A percentile compares a stretch with the other conserved stretches of the same genome.
Conservation (phyloP, 2,329 filamentous ascomycete species). For the Monascus ruber region DNA sequence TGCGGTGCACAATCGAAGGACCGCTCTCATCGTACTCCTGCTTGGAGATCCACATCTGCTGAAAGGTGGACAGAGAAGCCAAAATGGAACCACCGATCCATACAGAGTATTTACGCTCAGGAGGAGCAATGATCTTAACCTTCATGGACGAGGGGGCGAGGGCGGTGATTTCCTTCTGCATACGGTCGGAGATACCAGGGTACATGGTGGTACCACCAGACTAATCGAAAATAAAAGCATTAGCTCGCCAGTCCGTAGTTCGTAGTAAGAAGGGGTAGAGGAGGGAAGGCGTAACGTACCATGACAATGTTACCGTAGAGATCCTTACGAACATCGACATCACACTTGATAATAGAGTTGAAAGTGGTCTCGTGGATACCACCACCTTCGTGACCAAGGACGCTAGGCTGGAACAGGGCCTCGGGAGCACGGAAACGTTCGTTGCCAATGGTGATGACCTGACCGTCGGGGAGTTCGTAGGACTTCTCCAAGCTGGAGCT, state of each 20-base stretch:
- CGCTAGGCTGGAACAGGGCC: constrained; percentile 98
- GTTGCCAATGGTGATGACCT: constrained; percentile 99
- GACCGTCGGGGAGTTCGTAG: constrained; percentile 97
- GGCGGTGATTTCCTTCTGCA: constrained; percentile 99
- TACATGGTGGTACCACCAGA: constrained; percentile 99
- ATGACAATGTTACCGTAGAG: constrained; percentile 99
- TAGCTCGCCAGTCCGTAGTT: constrained; percentile 1
- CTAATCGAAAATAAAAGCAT: constrained; percentile 36
- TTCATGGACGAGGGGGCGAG: constrained; percentile 99
- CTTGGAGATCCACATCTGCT: constrained; percentile 99
- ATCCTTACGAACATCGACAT: constrained; percentile 99
- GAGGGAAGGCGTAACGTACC: constrained; percentile 50
- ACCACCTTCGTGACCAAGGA: constrained; percentile 94
- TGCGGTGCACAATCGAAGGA: constrained; percentile 98
- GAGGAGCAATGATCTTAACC: constrained; percentile 99
- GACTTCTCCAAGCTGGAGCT: constrained; percentile 99
- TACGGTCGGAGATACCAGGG: constrained; percentile 99
- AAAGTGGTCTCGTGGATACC: constrained; percentile 99
- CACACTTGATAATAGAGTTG: constrained; percentile 99
- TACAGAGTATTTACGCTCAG: constrained; percentile 99
- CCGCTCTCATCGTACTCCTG: constrained; percentile 99
- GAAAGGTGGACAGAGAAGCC: constrained; percentile 98
- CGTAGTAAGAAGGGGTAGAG: not conserved
- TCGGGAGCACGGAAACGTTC: constrained; percentile 99
- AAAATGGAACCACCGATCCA: constrained; percentile 99